A percentile compares a stretch with the other conserved stretches of the same genome.
phyloP scores from a whole-genome alignment of 148 eudicot genomes.

The Talinum fruticosum region DNA sequence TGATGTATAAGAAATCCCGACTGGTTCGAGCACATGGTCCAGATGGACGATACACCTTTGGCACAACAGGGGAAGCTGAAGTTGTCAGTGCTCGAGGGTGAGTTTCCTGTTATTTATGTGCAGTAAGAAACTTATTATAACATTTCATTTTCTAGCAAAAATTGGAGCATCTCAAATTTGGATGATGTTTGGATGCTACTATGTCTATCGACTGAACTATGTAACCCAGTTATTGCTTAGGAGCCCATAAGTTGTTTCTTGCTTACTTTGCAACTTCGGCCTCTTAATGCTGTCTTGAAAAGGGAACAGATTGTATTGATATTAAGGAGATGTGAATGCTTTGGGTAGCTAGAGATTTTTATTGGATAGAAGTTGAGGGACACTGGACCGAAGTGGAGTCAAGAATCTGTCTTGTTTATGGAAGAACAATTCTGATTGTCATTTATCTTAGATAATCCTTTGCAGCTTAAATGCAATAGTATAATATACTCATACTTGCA shows the following conservation, averaged over 20 bases:
- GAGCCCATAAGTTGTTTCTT: background rate
- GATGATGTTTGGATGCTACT: slow-evolving; percentile 4
- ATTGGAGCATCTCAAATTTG: slow-evolving; percentile 12
- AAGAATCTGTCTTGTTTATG: too few relatives aligned
- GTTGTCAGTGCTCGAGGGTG: slow-evolving; percentile 99
- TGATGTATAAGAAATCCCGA: slow-evolving; percentile 82
- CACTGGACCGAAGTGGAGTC: too few relatives aligned
- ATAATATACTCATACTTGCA: too few relatives aligned
- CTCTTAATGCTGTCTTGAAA: background rate
- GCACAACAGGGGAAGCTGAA: slow-evolving; percentile 82
- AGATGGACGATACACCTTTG: slow-evolving; percentile 81
- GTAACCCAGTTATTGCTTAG: background rate
- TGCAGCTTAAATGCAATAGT: too few relatives aligned
- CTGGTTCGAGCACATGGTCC: slow-evolving; percentile 82
- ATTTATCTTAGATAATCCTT: too few relatives aligned
- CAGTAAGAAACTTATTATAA: background rate
- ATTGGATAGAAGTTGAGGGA: too few relatives aligned
- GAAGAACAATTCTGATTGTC: too few relatives aligned
- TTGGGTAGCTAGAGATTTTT: background rate
- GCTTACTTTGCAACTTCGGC: background rate
- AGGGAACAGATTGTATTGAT: background rate
- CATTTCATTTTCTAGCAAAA: background rate
- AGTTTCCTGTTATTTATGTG: slow-evolving; percentile 20
- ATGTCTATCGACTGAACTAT: background rate
- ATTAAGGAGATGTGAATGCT: background rate